Evolutionary conservation across 345 rosid species (phyloP).

Genomic region (Psidium guajava): DNA sequence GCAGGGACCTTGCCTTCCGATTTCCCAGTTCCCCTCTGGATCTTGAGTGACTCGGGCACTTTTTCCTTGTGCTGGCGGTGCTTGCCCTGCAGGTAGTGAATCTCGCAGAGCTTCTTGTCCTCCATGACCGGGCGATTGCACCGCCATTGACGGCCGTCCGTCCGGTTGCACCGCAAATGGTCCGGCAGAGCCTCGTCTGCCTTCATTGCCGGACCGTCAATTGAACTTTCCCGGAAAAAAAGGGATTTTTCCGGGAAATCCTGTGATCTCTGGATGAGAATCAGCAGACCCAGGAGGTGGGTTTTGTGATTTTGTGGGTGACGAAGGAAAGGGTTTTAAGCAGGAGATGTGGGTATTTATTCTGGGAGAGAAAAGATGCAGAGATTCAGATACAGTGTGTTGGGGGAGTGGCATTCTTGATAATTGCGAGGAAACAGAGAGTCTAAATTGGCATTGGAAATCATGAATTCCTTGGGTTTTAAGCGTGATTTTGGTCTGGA

Average conservation of each 20-base stretch:
- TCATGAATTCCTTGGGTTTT: background rate
- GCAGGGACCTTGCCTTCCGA: background rate
- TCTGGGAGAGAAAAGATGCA: background rate
- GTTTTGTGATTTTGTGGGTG: conserved; percentile 2
- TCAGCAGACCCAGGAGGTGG: background rate
- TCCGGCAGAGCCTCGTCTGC: conserved; percentile 46
- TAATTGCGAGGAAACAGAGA: conserved; percentile 22
- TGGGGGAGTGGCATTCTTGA: background rate
- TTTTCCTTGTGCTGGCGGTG: conserved; percentile 48
- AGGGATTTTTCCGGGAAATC: conserved; percentile 4
- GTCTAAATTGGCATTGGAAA: conserved; percentile 26
- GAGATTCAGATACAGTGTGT: background rate
- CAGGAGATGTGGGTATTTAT: background rate
- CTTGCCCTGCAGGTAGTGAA: conserved; percentile 58
- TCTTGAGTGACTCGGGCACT: conserved; percentile 49
- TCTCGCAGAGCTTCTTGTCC: conserved; percentile 75
- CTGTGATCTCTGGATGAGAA: background rate
- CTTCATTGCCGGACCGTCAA: conserved; percentile 8
- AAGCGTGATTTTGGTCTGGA: background rate
- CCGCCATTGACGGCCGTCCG: conserved; percentile 93
- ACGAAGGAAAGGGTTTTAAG: background rate
- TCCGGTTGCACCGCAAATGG: conserved; percentile 77
- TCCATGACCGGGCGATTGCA: conserved; percentile 69
- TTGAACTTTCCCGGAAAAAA: conserved; percentile 4
- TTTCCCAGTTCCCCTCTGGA: conserved; percentile 33